These are phyloP conservation scores for Prunus davidiana DNA, from an alignment of 306 rosid species.

Conservation along the genomic window DNA sequence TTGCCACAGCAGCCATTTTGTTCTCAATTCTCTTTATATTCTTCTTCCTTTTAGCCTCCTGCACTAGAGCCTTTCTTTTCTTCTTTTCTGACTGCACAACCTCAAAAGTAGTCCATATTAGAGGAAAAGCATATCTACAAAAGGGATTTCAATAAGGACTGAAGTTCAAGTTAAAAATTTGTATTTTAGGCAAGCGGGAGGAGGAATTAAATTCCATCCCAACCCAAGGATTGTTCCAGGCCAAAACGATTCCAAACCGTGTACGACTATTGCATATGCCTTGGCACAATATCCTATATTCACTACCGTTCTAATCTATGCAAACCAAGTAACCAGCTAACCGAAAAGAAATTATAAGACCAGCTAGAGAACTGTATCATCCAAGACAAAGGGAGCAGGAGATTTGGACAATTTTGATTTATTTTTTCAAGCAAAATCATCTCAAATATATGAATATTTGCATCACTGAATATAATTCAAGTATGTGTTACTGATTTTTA, in stretches of 20 bases:
- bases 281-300: background rate
- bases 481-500: background rate
- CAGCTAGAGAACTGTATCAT: background rate
- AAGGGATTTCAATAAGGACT: background rate
- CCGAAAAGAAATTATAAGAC: background rate
- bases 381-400: background rate
- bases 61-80: conserved; percentile 72
- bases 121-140: conserved; percentile 6
- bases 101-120: conserved; percentile 17
- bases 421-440: background rate
- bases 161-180: background rate
- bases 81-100: conserved; percentile 60
- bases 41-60: conserved; percentile 84
- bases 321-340: background rate
- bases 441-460: background rate
- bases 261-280: background rate
- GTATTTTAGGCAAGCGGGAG: background rate
- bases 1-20: conserved; percentile 95
- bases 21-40: conserved; percentile 67
- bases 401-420: background rate
- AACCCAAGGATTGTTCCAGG: background rate
- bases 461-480: background rate
- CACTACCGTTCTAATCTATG: background rate
- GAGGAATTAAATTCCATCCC: background rate
- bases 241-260: background rate